Evolutionary conservation across 2,329 filamentous ascomycete species (phyloP), one percentile per base, ranked within the genome.

Genomic region (Byssoonygena ceratinophila): DNA sequence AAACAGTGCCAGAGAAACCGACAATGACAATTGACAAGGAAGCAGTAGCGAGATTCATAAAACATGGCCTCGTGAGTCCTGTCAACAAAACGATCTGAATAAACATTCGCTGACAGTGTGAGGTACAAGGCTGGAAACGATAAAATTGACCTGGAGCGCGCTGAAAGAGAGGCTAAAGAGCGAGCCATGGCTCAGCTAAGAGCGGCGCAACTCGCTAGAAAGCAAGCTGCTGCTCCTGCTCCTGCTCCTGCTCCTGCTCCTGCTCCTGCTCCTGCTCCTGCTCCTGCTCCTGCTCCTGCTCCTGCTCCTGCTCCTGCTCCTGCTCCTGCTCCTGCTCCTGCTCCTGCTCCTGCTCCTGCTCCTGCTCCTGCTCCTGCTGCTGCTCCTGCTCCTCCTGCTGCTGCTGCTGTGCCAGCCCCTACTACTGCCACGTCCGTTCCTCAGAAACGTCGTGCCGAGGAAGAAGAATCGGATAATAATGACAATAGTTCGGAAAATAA

Each of bases 1-100:
- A 96, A 68, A 77, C 74, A 5, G 78, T 79, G 1, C 76, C 77
- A 2, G 68, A 72, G 50, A 74, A 80, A 62, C 76, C 77, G 29
- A 77, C 72, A 1, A 71, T 87, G 57, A 80, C 68, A 20, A 63
- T 85, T 22, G 78, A 96, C 64, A 90, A 85, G 60, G 79, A 81
- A 58, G 90, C 88, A 4, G 86, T 87, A 12, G 81, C 79, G 48
- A 79, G 91, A 47, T 86, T 98, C 55, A 82, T 98, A 61, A 87
- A 84, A 64, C 80, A 87, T 55, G 87, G 86, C 50, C 71, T 97
- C 62, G 84, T 87, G 71, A 60, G 78, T 50, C 29, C 29, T 37
- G 20, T 52, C 20, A n/a, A 52, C 12, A 9, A 6, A 12, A 25
- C 12, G 14, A 18, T 37, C 27, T 9, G 27, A 37, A 7, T 29